phyloP scores from a whole-genome alignment of 805 yeast species.

The Candida nitratophila region DNA sequence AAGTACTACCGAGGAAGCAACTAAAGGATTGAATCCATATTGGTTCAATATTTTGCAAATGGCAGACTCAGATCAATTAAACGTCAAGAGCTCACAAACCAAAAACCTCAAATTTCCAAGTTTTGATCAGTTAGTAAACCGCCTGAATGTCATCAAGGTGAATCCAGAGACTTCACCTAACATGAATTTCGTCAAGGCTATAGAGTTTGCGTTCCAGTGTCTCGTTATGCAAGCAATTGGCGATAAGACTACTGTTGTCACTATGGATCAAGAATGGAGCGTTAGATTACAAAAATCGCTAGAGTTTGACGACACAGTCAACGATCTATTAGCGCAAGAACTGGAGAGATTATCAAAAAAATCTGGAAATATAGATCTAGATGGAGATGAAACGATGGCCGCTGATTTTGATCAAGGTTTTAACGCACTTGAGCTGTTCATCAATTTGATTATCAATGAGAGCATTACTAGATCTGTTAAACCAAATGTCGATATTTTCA shows the following conservation, averaged over 20 bases:
- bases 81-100: background rate
- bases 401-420: constrained; percentile 1
- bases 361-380: constrained; percentile 3
- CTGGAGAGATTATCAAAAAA: constrained; percentile 3
- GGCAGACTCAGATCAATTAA: constrained; percentile 26
- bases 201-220: constrained; percentile 48
- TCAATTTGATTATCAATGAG: constrained; percentile 27
- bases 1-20: constrained; percentile 75
- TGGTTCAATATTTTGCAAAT: constrained; percentile 57
- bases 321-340: constrained; percentile 17
- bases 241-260: constrained; percentile 53
- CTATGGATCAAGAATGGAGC: constrained; percentile 69
- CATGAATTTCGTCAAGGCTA: constrained; percentile 28
- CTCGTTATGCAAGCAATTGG: constrained; percentile 58
- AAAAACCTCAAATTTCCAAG: constrained; percentile 45
- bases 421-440: constrained; percentile 15
- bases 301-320: constrained; percentile 51
- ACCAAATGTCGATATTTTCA: background rate
- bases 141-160: constrained; percentile 21
- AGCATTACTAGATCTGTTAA: background rate
- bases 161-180: constrained; percentile 2
- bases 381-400: constrained; percentile 8
- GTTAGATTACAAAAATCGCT: constrained; percentile 62
- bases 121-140: constrained; percentile 33
- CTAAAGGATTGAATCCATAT: constrained; percentile 74